phyloP scores from a whole-genome alignment of 169 alveolate genomes.

The Plasmodium relictum region DNA sequence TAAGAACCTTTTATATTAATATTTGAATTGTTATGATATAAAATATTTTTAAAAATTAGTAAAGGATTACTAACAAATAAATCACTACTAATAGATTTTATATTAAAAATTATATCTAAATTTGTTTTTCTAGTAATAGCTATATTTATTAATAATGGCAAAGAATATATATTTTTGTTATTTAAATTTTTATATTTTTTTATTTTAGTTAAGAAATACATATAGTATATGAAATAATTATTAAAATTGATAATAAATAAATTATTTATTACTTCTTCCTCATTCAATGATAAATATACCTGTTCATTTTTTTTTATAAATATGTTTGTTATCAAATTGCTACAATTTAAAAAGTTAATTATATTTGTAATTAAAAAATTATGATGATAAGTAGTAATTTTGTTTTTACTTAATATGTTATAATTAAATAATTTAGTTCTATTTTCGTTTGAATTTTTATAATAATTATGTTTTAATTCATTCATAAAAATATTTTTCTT shows the following conservation, averaged over 20 bases:
- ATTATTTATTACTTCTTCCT: constrained; percentile 8
- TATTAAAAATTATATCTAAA: no score
- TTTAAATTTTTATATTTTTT: not conserved
- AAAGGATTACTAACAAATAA: no score
- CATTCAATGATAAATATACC: not conserved
- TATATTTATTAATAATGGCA: not conserved
- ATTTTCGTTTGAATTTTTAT: not conserved
- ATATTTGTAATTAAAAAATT: not conserved
- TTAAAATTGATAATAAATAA: constrained; percentile 6
- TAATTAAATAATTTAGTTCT: not conserved
- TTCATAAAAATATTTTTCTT: not conserved
- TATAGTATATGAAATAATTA: constrained; percentile 23
- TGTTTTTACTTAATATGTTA: not conserved
- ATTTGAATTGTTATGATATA: no score
- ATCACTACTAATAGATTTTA: no score
- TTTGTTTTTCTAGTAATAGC: not conserved
- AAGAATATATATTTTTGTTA: not conserved
- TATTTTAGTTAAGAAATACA: constrained; percentile 10
- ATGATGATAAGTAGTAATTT: not conserved
- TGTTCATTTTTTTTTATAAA: not conserved
- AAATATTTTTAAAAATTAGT: no score
- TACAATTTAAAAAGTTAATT: not conserved
- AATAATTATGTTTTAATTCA: not conserved
- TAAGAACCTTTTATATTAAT: no score
- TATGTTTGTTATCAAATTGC: constrained; percentile 1